Conservation (phyloP, 2,329 filamentous ascomycete species). For the Thelonectria olida region DNA sequence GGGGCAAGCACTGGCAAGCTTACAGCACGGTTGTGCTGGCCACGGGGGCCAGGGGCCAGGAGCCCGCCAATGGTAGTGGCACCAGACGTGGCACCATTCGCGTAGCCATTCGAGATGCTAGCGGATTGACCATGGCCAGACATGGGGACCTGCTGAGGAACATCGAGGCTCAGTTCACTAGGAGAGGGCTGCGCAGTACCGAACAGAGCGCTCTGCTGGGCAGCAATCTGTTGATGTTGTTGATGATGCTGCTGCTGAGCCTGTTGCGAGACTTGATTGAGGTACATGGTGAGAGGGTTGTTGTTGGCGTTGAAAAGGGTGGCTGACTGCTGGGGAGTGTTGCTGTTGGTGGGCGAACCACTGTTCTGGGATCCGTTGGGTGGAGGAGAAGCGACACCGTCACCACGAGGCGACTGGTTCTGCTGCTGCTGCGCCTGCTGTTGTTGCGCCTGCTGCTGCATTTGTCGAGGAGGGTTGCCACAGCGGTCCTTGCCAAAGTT, state of each 20-base stretch:
- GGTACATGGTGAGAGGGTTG: slow-evolving; percentile 93
- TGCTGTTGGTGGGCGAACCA: slow-evolving; percentile 63
- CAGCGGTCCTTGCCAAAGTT: slow-evolving; percentile 99
- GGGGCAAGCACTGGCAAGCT: slow-evolving; percentile 81
- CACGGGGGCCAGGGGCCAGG: slow-evolving; percentile 72
- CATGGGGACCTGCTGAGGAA: slow-evolving; percentile 68
- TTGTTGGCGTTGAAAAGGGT: slow-evolving; percentile 82
- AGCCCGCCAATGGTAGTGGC: slow-evolving; percentile 80
- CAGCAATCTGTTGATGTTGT: slow-evolving; percentile 75
- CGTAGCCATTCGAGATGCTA: slow-evolving; percentile 72
- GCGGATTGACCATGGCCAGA: slow-evolving; percentile 72
- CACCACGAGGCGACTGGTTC: slow-evolving; percentile 72
- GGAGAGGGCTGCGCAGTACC: slow-evolving; percentile 72
- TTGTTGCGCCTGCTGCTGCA: slow-evolving; percentile 53
- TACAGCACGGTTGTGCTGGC: slow-evolving; percentile 81
- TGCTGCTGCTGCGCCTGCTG: slow-evolving; percentile 42
- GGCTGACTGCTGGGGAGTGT: slow-evolving; percentile 71
- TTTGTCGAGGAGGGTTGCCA: slow-evolving; percentile 93
- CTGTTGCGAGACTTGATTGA: slow-evolving; percentile 82
- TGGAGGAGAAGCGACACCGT: slow-evolving; percentile 66
- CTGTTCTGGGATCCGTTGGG: slow-evolving; percentile 69
- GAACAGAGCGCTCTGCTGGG: slow-evolving; percentile 84
- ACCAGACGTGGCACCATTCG: slow-evolving; percentile 60
- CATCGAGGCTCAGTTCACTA: slow-evolving; percentile 65
- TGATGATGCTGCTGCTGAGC: slow-evolving; percentile 79